phyloP scores from a whole-genome alignment of 1,284 basidiomycete species.

The Fomitopsis palustris region DNA sequence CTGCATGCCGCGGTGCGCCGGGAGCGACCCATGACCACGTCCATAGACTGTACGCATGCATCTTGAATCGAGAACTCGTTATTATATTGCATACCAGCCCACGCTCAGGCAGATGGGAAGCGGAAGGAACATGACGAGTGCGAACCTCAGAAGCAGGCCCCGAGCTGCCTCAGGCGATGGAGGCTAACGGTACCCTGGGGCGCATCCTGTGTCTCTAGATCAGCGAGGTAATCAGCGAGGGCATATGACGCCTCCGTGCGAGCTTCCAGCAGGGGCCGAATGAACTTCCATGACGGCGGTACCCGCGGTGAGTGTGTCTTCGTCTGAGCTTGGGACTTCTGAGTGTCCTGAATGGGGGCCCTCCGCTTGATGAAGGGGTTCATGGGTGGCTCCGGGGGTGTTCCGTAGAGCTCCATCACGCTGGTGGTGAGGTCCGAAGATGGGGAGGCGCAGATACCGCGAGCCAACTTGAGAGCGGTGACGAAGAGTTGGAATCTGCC shows the following conservation, averaged over 20 bases:
- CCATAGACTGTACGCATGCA: not conserved
- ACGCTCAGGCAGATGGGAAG: not conserved
- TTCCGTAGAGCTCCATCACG: constrained; percentile 14
- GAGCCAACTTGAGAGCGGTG: constrained; percentile 34
- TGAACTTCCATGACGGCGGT: constrained; percentile 12
- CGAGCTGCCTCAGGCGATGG: not conserved
- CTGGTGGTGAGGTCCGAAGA: constrained; percentile 12
- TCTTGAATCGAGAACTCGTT: not conserved
- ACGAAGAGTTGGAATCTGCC: constrained; percentile 32
- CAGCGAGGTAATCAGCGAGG: not conserved
- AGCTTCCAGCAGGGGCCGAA: constrained; percentile 21
- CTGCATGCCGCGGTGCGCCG: not conserved
- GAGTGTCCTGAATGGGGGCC: not conserved
- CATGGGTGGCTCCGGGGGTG: constrained; percentile 19
- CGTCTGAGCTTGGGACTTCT: not conserved
- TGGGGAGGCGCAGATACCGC: constrained; percentile 24
- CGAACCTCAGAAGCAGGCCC: not conserved
- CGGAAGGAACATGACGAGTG: not conserved
- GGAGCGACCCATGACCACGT: not conserved
- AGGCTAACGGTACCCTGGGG: not conserved
- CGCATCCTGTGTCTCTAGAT: not conserved
- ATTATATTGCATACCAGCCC: not conserved
- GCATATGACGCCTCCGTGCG: constrained; percentile 17
- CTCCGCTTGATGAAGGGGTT: constrained; percentile 26
- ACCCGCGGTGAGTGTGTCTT: not conserved